A percentile compares a stretch with the other conserved stretches of the same genome.
Evolutionary conservation across 1,139 yeast species (phyloP).

Genomic region (Pichia norvegensis): DNA sequence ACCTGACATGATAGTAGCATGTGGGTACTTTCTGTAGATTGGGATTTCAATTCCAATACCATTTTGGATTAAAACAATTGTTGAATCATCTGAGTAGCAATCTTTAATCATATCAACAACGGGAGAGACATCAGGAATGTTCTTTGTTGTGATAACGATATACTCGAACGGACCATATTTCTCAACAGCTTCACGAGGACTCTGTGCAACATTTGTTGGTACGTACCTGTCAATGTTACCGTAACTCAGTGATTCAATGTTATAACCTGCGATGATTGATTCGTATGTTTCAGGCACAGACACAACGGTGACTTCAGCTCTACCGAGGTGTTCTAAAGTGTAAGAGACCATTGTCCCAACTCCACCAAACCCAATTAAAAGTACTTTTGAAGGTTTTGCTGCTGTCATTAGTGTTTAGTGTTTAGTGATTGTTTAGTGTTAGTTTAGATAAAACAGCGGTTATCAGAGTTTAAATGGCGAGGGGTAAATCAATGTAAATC

Average conservation of each 20-base stretch:
- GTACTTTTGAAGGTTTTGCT: conserved; percentile 32
- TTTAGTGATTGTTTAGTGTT: no score
- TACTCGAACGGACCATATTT: conserved; percentile 51
- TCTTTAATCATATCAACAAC: conserved; percentile 54
- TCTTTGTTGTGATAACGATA: conserved; percentile 60
- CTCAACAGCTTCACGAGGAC: conserved; percentile 23
- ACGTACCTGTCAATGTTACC: conserved; percentile 47
- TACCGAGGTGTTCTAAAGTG: conserved; percentile 41
- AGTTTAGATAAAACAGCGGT: no score
- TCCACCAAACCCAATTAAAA: conserved; percentile 62
- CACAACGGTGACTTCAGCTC: conserved; percentile 52
- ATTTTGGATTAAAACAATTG: conserved; percentile 60
- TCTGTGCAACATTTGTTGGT: conserved; percentile 39
- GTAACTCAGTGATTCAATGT: conserved; percentile 51
- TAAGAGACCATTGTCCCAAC: conserved; percentile 66
- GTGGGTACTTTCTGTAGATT: conserved; percentile 48
- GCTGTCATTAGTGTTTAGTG: no score
- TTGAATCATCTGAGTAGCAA: conserved; percentile 43
- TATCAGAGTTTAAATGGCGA: background rate
- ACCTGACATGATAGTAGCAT: conserved; percentile 53
- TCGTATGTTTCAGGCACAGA: conserved; percentile 58
- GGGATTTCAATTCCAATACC: conserved; percentile 67
- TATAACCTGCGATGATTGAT: conserved; percentile 44
- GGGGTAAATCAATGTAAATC: no score
- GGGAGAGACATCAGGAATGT: conserved; percentile 55